These are phyloP conservation scores for Rhodotorula graminis DNA, from an alignment of 768 basidiomycete genomes.

Conservation along the genomic window DNA sequence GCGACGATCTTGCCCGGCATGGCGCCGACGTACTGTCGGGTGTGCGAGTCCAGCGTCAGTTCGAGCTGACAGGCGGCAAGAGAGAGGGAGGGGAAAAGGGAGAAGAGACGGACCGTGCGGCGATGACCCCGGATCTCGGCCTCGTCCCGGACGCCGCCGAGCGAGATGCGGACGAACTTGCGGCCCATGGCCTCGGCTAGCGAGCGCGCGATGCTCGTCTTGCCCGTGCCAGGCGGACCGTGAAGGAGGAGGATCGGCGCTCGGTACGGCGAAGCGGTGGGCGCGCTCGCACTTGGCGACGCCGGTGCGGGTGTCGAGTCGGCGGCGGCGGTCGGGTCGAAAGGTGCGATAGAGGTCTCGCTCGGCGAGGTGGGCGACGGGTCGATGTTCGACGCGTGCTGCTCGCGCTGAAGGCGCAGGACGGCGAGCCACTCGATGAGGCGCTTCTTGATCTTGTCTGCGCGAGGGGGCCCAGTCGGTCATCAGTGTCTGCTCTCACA, in stretches of 20 bases:
- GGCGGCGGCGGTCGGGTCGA: neutral
- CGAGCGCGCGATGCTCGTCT: slow-evolving; percentile 84
- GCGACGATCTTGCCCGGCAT: slow-evolving; percentile 63
- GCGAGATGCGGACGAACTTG: slow-evolving; percentile 85
- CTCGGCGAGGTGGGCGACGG: slow-evolving; percentile 31
- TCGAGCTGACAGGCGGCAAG: too few species aligned
- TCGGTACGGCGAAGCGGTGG: neutral
- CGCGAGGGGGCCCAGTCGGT: neutral
- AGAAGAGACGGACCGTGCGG: slow-evolving; percentile 53
- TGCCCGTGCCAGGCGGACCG: slow-evolving; percentile 85
- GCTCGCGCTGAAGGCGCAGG: slow-evolving; percentile 55
- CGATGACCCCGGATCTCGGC: slow-evolving; percentile 73
- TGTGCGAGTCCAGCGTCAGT: too few species aligned
- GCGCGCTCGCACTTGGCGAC: too few species aligned
- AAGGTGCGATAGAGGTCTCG: slow-evolving; percentile 20
- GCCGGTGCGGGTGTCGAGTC: neutral
- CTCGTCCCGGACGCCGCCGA: slow-evolving; percentile 90
- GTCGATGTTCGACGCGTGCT: neutral
- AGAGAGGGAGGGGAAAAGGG: neutral
- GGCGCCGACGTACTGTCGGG: slow-evolving; percentile 54
- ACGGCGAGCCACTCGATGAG: slow-evolving; percentile 88
- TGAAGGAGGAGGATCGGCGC: slow-evolving; percentile 42
- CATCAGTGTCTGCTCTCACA: neutral
- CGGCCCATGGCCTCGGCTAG: slow-evolving; percentile 75
- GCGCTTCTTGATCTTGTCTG: slow-evolving; percentile 81